Evolutionary conservation across 2,329 filamentous ascomycete species (phyloP).

Genomic region (Epichloe baconii): DNA sequence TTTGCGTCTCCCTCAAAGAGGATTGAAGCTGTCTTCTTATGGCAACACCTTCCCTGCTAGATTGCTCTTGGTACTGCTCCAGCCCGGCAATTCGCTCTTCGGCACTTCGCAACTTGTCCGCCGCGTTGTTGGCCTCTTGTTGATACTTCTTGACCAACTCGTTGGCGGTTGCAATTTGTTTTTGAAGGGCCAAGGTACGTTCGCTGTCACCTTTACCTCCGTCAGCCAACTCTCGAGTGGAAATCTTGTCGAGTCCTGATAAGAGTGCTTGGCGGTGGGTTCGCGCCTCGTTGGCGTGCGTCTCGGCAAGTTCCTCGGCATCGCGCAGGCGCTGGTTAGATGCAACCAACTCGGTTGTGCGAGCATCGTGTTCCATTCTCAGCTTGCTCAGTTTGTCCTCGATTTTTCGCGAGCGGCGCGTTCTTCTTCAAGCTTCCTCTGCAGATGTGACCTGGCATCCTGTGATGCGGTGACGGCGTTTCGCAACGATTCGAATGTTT

Average conservation of each 20-base stretch:
- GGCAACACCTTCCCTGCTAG: conserved; percentile 80
- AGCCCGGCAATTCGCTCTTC: conserved; percentile 95
- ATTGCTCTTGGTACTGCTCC: conserved; percentile 94
- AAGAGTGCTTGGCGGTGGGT: conserved; percentile 76
- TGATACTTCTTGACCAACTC: conserved; percentile 78
- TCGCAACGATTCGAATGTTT: conserved; percentile 61
- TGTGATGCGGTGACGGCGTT: conserved; percentile 68
- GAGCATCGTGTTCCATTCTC: conserved; percentile 70
- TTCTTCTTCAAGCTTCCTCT: conserved; percentile 76
- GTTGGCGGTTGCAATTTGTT: conserved; percentile 68
- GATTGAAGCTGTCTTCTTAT: conserved; percentile 84
- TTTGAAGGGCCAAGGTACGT: conserved; percentile 60
- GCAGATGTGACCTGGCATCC: conserved; percentile 62
- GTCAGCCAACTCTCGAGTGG: conserved; percentile 36
- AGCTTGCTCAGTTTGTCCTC: conserved; percentile 67
- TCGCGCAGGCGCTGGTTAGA: conserved; percentile 65
- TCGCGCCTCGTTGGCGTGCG: conserved; percentile 74
- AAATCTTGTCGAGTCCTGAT: conserved; percentile 65
- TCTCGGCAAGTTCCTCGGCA: conserved; percentile 77
- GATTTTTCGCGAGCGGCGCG: conserved; percentile 57
- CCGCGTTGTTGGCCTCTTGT: conserved; percentile 70
- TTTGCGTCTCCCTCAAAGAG: conserved; percentile 69
- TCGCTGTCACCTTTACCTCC: conserved; percentile 42
- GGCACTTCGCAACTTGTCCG: conserved; percentile 79
- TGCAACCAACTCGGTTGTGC: conserved; percentile 62